A percentile compares a stretch with the other conserved stretches of the same genome.
Conservation (phyloP, 2,329 filamentous ascomycete genomes). For the Aspergillus sp. region DNA sequence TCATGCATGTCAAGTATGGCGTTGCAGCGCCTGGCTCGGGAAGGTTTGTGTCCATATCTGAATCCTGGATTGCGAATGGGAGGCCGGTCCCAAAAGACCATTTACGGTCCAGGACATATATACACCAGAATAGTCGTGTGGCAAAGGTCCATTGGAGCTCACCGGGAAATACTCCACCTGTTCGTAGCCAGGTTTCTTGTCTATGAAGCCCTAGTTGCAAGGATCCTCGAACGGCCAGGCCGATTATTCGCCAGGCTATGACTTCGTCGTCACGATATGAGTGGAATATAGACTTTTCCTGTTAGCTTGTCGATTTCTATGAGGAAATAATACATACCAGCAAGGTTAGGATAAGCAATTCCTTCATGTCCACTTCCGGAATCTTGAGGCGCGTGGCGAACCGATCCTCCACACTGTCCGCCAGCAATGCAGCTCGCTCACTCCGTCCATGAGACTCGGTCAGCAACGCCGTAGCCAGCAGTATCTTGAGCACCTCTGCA, state of each 20-base stretch:
- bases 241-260: conserved; percentile 50
- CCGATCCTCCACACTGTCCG: conserved; percentile 36
- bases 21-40: conserved; percentile 43
- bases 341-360: conserved; percentile 33
- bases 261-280: conserved; percentile 52
- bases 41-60: conserved; percentile 51
- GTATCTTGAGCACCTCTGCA: conserved; percentile 73
- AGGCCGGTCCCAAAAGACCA: conserved; percentile 55
- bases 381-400: conserved; percentile 35
- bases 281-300: conserved; percentile 34
- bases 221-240: conserved; percentile 47
- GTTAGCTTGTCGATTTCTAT: not conserved
- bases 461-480: conserved; percentile 72
- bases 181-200: conserved; percentile 40
- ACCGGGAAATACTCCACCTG: conserved; percentile 37
- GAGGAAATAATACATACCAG: conserved; percentile 20
- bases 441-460: conserved; percentile 77
- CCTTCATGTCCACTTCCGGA: conserved; percentile 40
- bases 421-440: conserved; percentile 46
- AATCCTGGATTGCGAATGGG: conserved; percentile 50
- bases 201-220: conserved; percentile 53
- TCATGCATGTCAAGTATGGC: conserved; percentile 50
- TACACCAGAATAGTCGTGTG: conserved; percentile 50
- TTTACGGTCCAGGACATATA: conserved; percentile 53
- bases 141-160: conserved; percentile 38